A percentile compares a stretch with the other conserved stretches of the same genome.
Conservation (phyloP, 345 rosid genomes). For the Gossypium arboreum region DNA sequence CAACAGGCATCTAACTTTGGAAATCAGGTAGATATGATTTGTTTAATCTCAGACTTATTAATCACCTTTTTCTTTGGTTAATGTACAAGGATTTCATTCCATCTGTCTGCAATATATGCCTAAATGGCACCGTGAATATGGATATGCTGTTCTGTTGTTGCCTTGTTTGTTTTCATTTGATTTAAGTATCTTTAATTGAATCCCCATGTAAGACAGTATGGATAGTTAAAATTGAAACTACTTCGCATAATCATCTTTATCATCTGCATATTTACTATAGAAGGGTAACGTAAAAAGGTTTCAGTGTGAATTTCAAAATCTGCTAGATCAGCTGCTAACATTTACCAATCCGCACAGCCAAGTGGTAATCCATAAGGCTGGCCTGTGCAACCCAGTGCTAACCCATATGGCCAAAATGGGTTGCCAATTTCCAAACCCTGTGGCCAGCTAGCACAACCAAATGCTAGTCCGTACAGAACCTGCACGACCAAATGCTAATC, state of each 20-base stretch:
- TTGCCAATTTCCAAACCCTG: not conserved
- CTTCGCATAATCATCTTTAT: not conserved
- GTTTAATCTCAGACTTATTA: slow-evolving; percentile 13
- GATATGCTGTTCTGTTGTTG: not conserved
- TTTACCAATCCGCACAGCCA: not conserved
- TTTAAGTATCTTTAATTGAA: not conserved
- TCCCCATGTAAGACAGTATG: not conserved
- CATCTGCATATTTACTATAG: not conserved
- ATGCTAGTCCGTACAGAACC: not conserved
- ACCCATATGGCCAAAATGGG: not conserved
- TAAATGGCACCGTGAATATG: not conserved
- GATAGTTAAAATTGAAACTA: not conserved
- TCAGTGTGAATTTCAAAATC: slow-evolving; percentile 20
- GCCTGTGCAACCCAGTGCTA: not conserved
- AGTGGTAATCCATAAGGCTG: slow-evolving; percentile 13
- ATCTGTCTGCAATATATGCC: not conserved
- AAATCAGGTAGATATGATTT: slow-evolving; percentile 48
- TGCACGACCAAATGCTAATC: not conserved
- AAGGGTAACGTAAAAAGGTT: not conserved
- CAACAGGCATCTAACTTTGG: slow-evolving; percentile 43
- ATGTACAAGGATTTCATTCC: not conserved
- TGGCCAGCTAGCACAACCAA: not conserved
- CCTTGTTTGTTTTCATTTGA: not conserved
- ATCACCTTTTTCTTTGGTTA: slow-evolving; percentile 9
- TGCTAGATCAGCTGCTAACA: slow-evolving; percentile 15